Conservation (phyloP, 2,329 filamentous ascomycete species). For the Alternaria sp. region DNA sequence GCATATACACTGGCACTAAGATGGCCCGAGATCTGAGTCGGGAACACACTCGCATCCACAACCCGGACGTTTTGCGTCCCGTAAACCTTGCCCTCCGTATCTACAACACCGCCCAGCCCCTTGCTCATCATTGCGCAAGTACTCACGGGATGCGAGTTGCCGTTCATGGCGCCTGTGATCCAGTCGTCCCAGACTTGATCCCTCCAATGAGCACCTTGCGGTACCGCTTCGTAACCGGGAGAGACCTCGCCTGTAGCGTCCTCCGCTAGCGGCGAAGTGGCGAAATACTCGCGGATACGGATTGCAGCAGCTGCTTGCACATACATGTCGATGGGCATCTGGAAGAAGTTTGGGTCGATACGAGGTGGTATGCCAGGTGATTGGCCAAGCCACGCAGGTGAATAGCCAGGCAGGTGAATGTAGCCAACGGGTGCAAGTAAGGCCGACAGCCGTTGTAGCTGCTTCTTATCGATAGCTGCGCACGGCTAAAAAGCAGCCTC, state of each 20-base stretch:
- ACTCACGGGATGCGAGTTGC: conserved; percentile 44
- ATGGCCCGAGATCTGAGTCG: conserved; percentile 45
- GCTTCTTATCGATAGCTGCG: too few species aligned
- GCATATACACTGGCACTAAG: conserved; percentile 47
- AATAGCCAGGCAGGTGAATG: too few species aligned
- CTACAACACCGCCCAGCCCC: conserved; percentile 45
- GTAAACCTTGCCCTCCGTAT: conserved; percentile 40
- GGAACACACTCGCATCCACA: conserved; percentile 47
- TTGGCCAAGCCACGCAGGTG: too few species aligned
- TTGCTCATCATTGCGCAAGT: conserved; percentile 43
- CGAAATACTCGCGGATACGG: conserved; percentile 39
- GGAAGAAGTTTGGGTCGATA: conserved; percentile 54
- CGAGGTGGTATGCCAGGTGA: conserved; percentile 42
- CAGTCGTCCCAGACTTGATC: conserved; percentile 31
- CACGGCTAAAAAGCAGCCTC: too few species aligned
- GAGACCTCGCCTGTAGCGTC: conserved; percentile 26
- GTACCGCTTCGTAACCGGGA: conserved; percentile 30
- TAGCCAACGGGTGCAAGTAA: too few species aligned
- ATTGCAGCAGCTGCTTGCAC: conserved; percentile 45
- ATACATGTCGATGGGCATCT: conserved; percentile 47
- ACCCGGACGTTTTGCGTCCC: conserved; percentile 45
- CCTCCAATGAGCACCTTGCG: conserved; percentile 19
- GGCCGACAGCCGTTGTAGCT: too few species aligned
- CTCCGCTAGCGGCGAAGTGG: conserved; percentile 31
- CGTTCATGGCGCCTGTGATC: conserved; percentile 24